phyloP scores from a whole-genome alignment of 2,329 filamentous ascomycete genomes.

The Colletotrichum spaethianum region DNA sequence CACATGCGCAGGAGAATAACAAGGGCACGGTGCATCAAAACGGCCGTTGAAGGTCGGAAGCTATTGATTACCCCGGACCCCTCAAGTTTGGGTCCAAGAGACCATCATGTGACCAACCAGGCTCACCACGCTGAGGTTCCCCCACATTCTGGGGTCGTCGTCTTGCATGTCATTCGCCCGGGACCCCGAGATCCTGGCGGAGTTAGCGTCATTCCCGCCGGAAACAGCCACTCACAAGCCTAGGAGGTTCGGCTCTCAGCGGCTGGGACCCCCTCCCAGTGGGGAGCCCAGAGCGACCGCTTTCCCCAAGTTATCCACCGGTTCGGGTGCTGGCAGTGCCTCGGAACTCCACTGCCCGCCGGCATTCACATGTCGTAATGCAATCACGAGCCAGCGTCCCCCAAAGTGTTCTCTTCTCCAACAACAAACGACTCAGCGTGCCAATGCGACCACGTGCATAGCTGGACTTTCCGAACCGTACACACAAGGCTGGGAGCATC shows the following conservation, averaged over 20 bases:
- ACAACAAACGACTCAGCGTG: conserved; percentile 34
- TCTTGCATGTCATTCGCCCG: conserved; percentile 27
- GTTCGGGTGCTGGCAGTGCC: conserved; percentile 40
- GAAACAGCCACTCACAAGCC: conserved; percentile 36
- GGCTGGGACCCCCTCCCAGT: conserved; percentile 10
- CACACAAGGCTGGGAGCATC: conserved; percentile 22
- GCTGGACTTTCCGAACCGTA: conserved; percentile 6
- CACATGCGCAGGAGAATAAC: background rate
- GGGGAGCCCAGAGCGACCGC: conserved; percentile 18
- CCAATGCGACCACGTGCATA: conserved; percentile 39
- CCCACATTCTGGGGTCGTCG: conserved; percentile 21
- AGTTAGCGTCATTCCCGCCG: conserved; percentile 28
- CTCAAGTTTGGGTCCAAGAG: background rate
- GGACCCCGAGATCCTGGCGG: conserved; percentile 12
- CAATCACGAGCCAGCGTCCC: conserved; percentile 39
- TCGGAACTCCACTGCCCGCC: conserved; percentile 40
- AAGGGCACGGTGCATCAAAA: background rate
- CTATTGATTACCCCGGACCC: conserved; percentile 1
- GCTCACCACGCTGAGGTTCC: background rate
- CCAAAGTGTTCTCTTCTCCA: conserved; percentile 11
- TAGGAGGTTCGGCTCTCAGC: conserved; percentile 5
- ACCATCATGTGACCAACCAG: conserved; percentile 32
- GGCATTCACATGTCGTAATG: conserved; percentile 42
- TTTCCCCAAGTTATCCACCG: conserved; percentile 41
- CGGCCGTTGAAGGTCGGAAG: background rate